These are phyloP conservation scores for Albifimbria verrucaria DNA, from an alignment of 2,329 filamentous ascomycete species.

Conservation along the genomic window DNA sequence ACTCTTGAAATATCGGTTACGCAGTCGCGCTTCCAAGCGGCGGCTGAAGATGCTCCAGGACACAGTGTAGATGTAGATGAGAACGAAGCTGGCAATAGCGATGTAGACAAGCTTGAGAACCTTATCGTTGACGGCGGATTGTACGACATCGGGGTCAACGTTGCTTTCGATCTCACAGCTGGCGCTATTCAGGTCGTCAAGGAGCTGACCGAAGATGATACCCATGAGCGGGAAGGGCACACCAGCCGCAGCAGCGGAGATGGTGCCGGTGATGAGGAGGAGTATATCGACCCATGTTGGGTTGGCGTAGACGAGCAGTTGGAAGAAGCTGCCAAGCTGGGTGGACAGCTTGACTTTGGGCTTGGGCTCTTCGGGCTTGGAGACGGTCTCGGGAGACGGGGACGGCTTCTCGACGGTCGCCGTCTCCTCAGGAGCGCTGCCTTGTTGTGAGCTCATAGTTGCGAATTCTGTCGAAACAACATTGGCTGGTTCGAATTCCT, in stretches of 20 bases:
- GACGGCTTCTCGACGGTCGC: background rate
- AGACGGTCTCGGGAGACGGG: background rate
- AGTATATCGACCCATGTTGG: conserved; percentile 39
- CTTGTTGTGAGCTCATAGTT: background rate
- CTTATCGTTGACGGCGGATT: conserved; percentile 49
- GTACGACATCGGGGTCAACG: conserved; percentile 25
- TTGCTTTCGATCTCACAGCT: conserved; percentile 41
- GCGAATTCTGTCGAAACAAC: background rate
- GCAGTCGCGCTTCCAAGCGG: conserved; percentile 59
- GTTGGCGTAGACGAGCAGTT: conserved; percentile 42
- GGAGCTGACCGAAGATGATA: conserved; percentile 61
- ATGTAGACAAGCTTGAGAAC: conserved; percentile 62
- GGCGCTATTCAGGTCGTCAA: conserved; percentile 57
- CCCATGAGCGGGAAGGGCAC: conserved; percentile 62
- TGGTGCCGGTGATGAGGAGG: conserved; percentile 38
- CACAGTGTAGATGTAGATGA: conserved; percentile 62
- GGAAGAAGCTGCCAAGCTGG: conserved; percentile 6
- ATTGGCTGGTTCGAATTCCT: background rate
- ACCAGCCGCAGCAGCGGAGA: conserved; percentile 53
- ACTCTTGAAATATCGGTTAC: conserved; percentile 56
- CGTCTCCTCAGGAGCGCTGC: background rate
- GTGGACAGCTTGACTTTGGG: background rate
- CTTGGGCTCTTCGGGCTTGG: background rate
- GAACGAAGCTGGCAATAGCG: conserved; percentile 58
- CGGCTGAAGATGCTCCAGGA: conserved; percentile 64